These are phyloP conservation scores for Blastobotrys buckinghamii DNA, from an alignment of 1,139 yeast genomes.

Conservation along the genomic window DNA sequence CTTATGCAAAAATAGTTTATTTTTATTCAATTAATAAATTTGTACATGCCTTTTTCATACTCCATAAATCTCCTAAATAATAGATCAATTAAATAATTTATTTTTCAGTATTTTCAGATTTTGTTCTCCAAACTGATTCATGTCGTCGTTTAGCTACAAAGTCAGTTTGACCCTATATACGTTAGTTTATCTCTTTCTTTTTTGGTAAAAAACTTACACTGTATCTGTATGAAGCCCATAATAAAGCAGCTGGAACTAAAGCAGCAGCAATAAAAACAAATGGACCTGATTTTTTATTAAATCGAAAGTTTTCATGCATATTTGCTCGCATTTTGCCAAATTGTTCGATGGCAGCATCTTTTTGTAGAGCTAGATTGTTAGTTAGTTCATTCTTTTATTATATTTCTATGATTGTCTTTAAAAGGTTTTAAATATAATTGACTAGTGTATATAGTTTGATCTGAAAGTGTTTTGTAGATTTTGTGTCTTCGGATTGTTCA, in stretches of 20 bases:
- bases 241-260: conserved; percentile 30
- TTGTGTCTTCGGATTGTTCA: too few relatives aligned
- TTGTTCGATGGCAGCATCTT: conserved; percentile 33
- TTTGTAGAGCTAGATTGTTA: conserved; percentile 25
- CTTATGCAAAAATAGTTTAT: too few relatives aligned
- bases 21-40: too few relatives aligned
- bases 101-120: too few relatives aligned
- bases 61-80: too few relatives aligned
- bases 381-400: not conserved
- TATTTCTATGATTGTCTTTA: too few relatives aligned
- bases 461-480: too few relatives aligned
- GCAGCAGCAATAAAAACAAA: conserved; percentile 30
- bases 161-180: conserved; percentile 25
- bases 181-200: not conserved
- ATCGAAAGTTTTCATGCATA: conserved; percentile 29
- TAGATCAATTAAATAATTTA: not conserved
- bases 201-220: conserved; percentile 10
- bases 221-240: conserved; percentile 26
- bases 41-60: too few relatives aligned
- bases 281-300: conserved; percentile 30
- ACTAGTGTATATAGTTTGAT: too few relatives aligned
- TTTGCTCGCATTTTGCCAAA: conserved; percentile 32
- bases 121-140: conserved; percentile 27
- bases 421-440: too few relatives aligned
- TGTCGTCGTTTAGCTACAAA: conserved; percentile 29